A percentile compares a stretch with the other conserved stretches of the same genome.
These are phyloP conservation scores for Sporisorium scitamineum DNA, from an alignment of 1,284 basidiomycete species.

Conservation along the genomic window DNA sequence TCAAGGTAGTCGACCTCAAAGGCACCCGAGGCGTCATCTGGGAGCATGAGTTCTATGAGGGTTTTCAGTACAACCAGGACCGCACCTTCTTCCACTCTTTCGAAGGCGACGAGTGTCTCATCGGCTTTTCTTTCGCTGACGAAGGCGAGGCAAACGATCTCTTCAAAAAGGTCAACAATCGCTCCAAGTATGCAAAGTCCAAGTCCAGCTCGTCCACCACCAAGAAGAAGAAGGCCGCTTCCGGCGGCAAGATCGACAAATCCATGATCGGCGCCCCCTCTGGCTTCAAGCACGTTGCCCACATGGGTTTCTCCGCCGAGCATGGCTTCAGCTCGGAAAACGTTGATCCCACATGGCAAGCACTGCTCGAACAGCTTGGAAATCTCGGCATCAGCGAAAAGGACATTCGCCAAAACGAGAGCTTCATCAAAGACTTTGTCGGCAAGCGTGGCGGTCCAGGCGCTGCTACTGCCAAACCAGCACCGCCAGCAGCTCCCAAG, in stretches of 20 bases:
- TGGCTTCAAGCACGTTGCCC: conserved; percentile 86
- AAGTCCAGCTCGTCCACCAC: conserved; percentile 63
- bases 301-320: conserved; percentile 92
- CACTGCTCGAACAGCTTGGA: conserved; percentile 80
- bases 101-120: conserved; percentile 86
- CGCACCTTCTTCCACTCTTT: conserved; percentile 94
- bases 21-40: conserved; percentile 89
- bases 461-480: conserved; percentile 32
- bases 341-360: conserved; percentile 92
- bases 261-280: conserved; percentile 87
- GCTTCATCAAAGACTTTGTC: conserved; percentile 89
- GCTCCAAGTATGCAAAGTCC: conserved; percentile 75
- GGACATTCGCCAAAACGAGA: conserved; percentile 81
- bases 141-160: conserved; percentile 88
- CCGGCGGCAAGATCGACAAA: conserved; percentile 79
- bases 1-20: conserved; percentile 65
- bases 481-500: conserved; percentile 72
- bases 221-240: conserved; percentile 72
- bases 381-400: conserved; percentile 75
- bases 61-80: conserved; percentile 86
- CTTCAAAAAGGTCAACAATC: conserved; percentile 84
- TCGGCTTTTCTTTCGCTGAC: conserved; percentile 90
- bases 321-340: conserved; percentile 86
- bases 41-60: conserved; percentile 91
- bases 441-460: conserved; percentile 73